A percentile compares a stretch with the other conserved stretches of the same genome.
These are phyloP conservation scores for Argentina anserina DNA, from an alignment of 306 rosid species.

Conservation along the genomic window DNA sequence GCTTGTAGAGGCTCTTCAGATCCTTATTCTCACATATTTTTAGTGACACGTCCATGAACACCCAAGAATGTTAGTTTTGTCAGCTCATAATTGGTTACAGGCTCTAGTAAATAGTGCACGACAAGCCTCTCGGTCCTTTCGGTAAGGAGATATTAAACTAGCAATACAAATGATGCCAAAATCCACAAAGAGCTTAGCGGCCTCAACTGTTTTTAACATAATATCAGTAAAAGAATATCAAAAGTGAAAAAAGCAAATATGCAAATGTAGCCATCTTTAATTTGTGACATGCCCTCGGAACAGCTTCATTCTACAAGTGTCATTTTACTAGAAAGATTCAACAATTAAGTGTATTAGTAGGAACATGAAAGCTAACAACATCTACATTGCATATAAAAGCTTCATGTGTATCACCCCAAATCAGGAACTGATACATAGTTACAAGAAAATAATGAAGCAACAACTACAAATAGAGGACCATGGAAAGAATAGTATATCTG, in stretches of 20 bases:
- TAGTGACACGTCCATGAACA: slow-evolving; percentile 82
- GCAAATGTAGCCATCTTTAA: no score
- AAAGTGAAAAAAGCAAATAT: neutral
- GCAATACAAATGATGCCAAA: slow-evolving; percentile 90
- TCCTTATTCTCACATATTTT: slow-evolving; percentile 83
- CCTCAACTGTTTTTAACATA: slow-evolving; percentile 58
- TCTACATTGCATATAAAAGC: no score
- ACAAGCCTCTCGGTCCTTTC: slow-evolving; percentile 84
- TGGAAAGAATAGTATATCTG: no score
- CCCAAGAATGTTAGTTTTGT: slow-evolving; percentile 46
- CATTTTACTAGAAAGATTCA: no score
- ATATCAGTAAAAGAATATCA: slow-evolving; percentile 2
- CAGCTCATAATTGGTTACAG: slow-evolving; percentile 7
- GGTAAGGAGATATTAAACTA: slow-evolving; percentile 91
- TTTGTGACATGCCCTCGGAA: no score
- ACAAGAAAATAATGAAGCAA: no score
- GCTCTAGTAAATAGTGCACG: slow-evolving; percentile 54
- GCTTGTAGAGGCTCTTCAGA: slow-evolving; percentile 94
- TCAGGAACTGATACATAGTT: no score
- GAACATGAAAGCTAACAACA: no score
- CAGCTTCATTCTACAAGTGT: no score
- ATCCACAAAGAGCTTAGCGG: slow-evolving; percentile 95
- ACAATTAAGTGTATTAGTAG: no score
- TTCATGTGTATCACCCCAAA: no score
- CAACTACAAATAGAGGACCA: no score